These are phyloP conservation scores for Termitomyces sp. DNA, from an alignment of 768 basidiomycete species.

Conservation along the genomic window DNA sequence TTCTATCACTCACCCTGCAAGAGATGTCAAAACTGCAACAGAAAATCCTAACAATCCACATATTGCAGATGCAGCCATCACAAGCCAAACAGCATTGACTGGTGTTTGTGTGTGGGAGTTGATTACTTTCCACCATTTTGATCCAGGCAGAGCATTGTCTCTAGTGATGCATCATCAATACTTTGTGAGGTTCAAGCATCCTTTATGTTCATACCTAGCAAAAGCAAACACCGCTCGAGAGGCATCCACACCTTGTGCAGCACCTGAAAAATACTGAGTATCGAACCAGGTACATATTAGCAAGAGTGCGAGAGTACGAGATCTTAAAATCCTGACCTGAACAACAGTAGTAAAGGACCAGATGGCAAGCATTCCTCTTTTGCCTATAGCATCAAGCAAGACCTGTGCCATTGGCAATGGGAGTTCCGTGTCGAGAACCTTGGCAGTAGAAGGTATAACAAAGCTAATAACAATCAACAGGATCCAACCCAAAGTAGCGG, in stretches of 20 bases:
- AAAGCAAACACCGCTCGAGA: background rate
- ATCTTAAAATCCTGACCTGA: conserved; percentile 15
- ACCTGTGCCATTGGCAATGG: conserved; percentile 72
- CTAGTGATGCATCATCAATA: conserved; percentile 17
- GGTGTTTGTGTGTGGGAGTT: conserved; percentile 58
- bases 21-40: conserved; percentile 51
- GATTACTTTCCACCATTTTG: conserved; percentile 62
- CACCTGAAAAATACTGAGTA: background rate
- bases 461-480: background rate
- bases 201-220: background rate
- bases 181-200: background rate
- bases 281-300: background rate
- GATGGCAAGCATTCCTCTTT: conserved; percentile 64
- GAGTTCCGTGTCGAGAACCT: conserved; percentile 40
- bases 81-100: conserved; percentile 73
- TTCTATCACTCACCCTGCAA: background rate
- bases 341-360: conserved; percentile 71
- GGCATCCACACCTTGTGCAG: background rate
- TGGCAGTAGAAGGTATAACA: conserved; percentile 22
- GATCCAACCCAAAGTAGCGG: background rate
- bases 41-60: conserved; percentile 67
- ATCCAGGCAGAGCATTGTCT: conserved; percentile 70
- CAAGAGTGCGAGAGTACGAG: background rate
- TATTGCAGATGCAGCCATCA: conserved; percentile 48
- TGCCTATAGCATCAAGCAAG: conserved; percentile 58